Evolutionary conservation across 306 rosid species (phyloP), one percentile per base, ranked within the genome.

Genomic region (Oxytropis ochrocephala): DNA sequence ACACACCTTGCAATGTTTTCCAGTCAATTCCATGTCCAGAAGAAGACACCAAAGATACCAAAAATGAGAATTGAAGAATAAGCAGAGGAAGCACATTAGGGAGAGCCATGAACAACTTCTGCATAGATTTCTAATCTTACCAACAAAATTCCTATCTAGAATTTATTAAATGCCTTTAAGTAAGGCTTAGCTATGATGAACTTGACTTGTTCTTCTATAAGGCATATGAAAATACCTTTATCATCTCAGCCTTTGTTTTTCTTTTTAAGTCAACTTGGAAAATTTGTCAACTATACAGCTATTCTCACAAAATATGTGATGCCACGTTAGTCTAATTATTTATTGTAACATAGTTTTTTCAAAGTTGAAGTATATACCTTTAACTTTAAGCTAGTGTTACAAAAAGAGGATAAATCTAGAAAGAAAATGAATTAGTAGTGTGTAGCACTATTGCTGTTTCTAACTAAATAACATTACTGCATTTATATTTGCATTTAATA

Each of bases 1-100:
- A 74, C 72, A 21, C 54, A 92, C 98, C 96, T 30, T 19, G 63
- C 53, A 89, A 79, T 21, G 98, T 89, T 62, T 72, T 75, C 95
- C 95, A 92, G 21, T 3, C 61, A 70, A 51, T 19, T 32, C 7
- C 58, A 46, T 83, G 76, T 79, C 88, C 82, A 85, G 88, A 82
- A 74, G 91, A 85, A 49, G 89, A 84, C 67, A 84, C 91, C 79
- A 81, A 65, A 8, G 84, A 77, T 7, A 79, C 54, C 32, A 67
- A 41, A 11, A 67, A 41, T 18, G 75, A 80, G 75, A 1, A 55
- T 42, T 82, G 77, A 51, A 83, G 84, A 67, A 85, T 67, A 61
- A 83, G 68, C 13, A 81, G 80, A 81, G 65, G 64, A 6, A 87
- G 55, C 29, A 68, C 30, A 59, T 70, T 6, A 50, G 76, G 17